Evolutionary conservation across 306 rosid species (phyloP), one percentile per base, ranked within the genome.

Genomic region (Casuarina cunninghamiana): DNA sequence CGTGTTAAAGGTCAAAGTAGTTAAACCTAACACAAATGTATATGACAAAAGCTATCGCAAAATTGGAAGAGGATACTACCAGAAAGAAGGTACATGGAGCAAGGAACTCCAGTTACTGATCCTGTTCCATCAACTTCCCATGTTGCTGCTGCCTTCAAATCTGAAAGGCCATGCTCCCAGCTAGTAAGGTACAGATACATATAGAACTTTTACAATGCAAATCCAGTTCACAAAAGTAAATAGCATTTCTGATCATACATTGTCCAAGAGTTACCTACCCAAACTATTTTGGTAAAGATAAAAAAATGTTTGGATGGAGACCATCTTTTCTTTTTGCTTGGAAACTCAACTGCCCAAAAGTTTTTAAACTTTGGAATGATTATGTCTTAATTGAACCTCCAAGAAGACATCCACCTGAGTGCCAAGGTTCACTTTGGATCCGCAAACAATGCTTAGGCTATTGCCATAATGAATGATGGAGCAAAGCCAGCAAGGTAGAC

Each of bases 71-170:
- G 53, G 70, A 69, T 26, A 75, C 69, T 94, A 95, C 97, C 97
- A 53, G 96, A 91, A 66, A 88, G 85, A 82, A 95, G 99, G 84
- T 95, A 95, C 99, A 93, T 93, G 43, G 97, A 91, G 79, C 67
- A 84, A 75, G 97, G 94, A 80, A 93, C 75, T 75, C 90, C 87
- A 11, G 97, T 85, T 60, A 76, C 73, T 39, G 78, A 85, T 79
- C 98, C 97, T 46, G 84, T 85, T 84, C 88, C 93, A 76, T 95
- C 99, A 82, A 95, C 86, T 93, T 93, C 99, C 99, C 99, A 93
- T 13, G 97, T 87, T 79, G 99, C 93, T 69, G 82, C 86, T 53
- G 96, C 90, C 88, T 85, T 93, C 84, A 95, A 61, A 85, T 90
- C 99, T 95, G 88, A 75, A 84, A 48, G 70, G 72, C 53, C 71